A percentile compares a stretch with the other conserved stretches of the same genome.
phyloP scores from a whole-genome alignment of 106 monocot genomes.

The Dendrobium catenatum region DNA sequence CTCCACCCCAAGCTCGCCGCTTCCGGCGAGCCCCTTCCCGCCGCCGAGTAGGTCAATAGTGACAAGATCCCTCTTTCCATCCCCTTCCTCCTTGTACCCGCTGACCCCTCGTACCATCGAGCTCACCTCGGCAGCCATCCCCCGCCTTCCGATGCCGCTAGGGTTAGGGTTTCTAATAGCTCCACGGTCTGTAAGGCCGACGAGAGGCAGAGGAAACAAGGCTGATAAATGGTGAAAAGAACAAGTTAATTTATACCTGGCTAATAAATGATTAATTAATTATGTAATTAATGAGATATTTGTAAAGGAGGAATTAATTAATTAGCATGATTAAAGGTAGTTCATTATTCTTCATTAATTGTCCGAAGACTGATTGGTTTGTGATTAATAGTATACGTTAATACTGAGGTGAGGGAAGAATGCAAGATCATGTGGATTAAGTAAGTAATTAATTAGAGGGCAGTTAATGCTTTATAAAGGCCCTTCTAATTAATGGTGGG shows the following conservation, averaged over 20 bases:
- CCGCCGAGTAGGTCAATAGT: constrained; percentile 6
- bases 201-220: not conserved
- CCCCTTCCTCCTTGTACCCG: constrained; percentile 1
- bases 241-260: not conserved
- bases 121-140: constrained; percentile 7
- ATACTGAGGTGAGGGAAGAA: not conserved
- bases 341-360: not conserved
- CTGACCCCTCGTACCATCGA: constrained; percentile 4
- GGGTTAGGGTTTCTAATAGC: constrained; percentile 1
- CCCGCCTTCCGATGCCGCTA: not conserved
- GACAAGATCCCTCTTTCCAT: constrained; percentile 4
- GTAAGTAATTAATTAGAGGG: not conserved
- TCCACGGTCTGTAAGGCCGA: not conserved
- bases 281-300: not conserved
- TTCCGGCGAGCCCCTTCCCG: not conserved
- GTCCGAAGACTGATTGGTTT: not conserved
- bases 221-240: not conserved
- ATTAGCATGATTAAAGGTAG: not conserved
- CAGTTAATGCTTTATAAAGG: constrained; percentile 2
- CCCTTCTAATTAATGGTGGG: not conserved
- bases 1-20: constrained; percentile 5
- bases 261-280: not conserved
- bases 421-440: not conserved
- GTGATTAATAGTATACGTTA: not conserved
- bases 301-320: not conserved